These are phyloP conservation scores for Exserohilum turcica DNA, from an alignment of 2,329 filamentous ascomycete genomes.

Conservation along the genomic window DNA sequence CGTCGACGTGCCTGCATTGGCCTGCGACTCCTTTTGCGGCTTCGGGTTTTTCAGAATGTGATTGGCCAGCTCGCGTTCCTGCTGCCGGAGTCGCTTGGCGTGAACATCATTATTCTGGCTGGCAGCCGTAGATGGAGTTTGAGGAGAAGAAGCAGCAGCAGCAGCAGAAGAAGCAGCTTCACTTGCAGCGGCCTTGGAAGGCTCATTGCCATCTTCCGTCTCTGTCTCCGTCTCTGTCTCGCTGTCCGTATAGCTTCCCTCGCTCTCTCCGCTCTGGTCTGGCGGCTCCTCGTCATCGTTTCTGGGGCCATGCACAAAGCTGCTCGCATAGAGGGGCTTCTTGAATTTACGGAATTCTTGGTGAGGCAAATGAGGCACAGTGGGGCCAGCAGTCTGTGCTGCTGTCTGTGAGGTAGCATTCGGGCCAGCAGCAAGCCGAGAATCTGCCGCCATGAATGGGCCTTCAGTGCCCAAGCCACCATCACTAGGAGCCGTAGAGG, in stretches of 20 bases:
- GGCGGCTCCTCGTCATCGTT: constrained; percentile 18
- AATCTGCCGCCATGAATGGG: constrained; percentile 35
- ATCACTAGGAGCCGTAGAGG: constrained; percentile 26
- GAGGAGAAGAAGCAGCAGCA: constrained; percentile 24
- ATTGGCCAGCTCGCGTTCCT: constrained; percentile 41
- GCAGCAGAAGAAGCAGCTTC: constrained; percentile 25
- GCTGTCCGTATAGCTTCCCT: constrained; percentile 19
- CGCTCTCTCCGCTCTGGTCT: constrained; percentile 16
- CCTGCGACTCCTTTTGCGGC: constrained; percentile 41
- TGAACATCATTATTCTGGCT: constrained; percentile 37
- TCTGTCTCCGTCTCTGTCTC: constrained; percentile 23
- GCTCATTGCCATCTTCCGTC: constrained; percentile 16
- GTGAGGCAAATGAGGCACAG: constrained; percentile 15
- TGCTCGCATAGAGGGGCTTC: constrained; percentile 41
- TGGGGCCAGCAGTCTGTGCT: constrained; percentile 19
- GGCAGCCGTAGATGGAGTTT: constrained; percentile 22
- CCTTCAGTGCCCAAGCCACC: constrained; percentile 21
- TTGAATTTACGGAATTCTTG: constrained; percentile 27
- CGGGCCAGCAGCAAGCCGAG: constrained; percentile 24
- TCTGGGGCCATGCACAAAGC: constrained; percentile 37
- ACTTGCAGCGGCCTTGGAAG: constrained; percentile 19
- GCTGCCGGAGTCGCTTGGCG: constrained; percentile 34
- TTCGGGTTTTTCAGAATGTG: constrained; percentile 46
- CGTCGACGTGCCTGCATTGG: constrained; percentile 31
- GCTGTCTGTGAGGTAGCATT: constrained; percentile 40